These are phyloP conservation scores for Bipolaris sorokiniana DNA, from an alignment of 2,329 filamentous ascomycete genomes.

Conservation along the genomic window DNA sequence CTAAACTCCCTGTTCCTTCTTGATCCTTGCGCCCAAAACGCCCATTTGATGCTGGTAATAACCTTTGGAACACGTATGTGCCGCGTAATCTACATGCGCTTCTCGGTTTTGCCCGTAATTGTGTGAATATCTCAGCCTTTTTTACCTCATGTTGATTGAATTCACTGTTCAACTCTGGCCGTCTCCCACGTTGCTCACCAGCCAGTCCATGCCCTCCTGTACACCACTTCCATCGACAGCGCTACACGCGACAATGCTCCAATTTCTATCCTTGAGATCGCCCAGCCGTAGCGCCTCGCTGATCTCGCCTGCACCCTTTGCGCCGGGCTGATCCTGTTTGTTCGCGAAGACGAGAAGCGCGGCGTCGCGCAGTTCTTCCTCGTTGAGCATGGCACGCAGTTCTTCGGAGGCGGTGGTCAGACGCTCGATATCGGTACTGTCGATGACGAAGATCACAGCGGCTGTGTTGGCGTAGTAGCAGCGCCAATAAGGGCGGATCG, in stretches of 20 bases:
- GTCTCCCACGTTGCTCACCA: conserved; percentile 70
- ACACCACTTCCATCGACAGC: conserved; percentile 95
- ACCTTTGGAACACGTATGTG: conserved; percentile 12
- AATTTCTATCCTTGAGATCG: conserved; percentile 93
- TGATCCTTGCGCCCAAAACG: conserved; percentile 24
- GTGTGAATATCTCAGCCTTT: neutral
- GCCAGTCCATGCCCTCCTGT: conserved; percentile 98
- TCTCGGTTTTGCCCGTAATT: neutral
- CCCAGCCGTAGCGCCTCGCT: conserved; percentile 89
- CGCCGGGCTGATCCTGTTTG: conserved; percentile 97
- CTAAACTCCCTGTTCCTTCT: conserved; percentile 8
- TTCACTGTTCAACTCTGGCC: conserved; percentile 2
- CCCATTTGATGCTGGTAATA: conserved; percentile 30
- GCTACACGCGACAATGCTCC: conserved; percentile 98
- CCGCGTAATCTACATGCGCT: conserved; percentile 15
- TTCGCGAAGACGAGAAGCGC: conserved; percentile 95
- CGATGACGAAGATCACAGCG: conserved; percentile 97
- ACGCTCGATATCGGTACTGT: conserved; percentile 96
- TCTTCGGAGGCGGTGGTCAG: conserved; percentile 92
- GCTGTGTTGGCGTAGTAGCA: conserved; percentile 99
- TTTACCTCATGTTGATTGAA: neutral
- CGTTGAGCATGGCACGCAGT: conserved; percentile 91
- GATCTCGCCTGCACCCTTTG: conserved; percentile 95
- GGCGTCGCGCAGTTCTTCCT: conserved; percentile 94
- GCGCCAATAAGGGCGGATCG: conserved; percentile 97